phyloP scores from a whole-genome alignment of 129 eudicot genomes.

The Helichrysum umbraculigerum region DNA sequence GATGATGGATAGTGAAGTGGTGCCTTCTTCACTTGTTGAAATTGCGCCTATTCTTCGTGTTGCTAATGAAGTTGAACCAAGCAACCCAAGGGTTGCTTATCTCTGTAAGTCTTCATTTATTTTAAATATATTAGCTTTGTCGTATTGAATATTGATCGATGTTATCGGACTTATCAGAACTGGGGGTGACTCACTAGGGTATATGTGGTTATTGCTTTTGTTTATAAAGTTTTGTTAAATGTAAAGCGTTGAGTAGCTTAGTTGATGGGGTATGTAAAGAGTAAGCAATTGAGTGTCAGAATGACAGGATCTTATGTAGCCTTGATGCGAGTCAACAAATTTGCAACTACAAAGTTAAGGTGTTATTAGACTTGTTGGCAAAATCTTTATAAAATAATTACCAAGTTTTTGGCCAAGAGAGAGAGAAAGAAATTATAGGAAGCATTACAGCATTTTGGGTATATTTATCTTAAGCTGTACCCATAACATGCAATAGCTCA shows the following conservation, averaged over 20 bases:
- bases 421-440: not conserved
- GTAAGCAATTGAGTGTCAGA: too few relatives aligned
- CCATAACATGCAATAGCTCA: not conserved
- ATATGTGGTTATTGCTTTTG: conserved; percentile 9
- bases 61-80: conserved; percentile 91
- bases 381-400: not conserved
- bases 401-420: not conserved
- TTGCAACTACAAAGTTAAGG: not conserved
- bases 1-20: conserved; percentile 92
- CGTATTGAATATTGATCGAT: not conserved
- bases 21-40: conserved; percentile 82
- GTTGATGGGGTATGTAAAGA: not conserved
- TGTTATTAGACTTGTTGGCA: not conserved
- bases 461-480: not conserved
- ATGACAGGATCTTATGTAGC: too few relatives aligned
- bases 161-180: not conserved
- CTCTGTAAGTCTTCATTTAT: conserved; percentile 56
- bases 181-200: not conserved
- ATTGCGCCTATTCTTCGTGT: conserved; percentile 96
- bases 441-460: not conserved
- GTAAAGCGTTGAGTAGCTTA: too few relatives aligned
- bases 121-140: not conserved
- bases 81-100: conserved; percentile 81
- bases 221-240: not conserved
- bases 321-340: not conserved